These are phyloP conservation scores for Tylopilus sp. DNA, from an alignment of 768 basidiomycete species.

Conservation along the genomic window DNA sequence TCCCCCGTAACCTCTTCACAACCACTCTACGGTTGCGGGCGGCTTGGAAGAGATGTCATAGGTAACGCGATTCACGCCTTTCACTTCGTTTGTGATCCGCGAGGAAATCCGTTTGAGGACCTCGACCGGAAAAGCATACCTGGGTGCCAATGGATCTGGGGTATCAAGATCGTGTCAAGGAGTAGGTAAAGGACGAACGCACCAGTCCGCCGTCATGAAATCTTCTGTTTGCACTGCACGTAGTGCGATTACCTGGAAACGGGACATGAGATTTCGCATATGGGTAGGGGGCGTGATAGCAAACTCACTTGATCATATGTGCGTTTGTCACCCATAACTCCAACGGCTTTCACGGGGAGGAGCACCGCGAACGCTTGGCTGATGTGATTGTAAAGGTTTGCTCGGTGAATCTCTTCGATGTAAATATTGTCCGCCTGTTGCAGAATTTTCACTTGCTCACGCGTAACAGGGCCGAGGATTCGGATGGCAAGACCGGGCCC, in stretches of 20 bases:
- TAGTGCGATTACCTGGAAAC: conserved; percentile 76
- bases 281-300: background rate
- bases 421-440: conserved; percentile 94
- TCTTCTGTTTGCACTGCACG: conserved; percentile 97
- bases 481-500: conserved; percentile 98
- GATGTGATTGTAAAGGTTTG: conserved; percentile 89
- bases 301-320: conserved; percentile 85
- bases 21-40: conserved; percentile 63
- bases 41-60: conserved; percentile 98
- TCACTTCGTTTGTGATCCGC: conserved; percentile 95
- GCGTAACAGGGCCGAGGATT: conserved; percentile 92
- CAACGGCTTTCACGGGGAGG: conserved; percentile 93
- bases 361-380: conserved; percentile 96
- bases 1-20: conserved; percentile 21
- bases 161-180: background rate
- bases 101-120: conserved; percentile 90
- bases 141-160: conserved; percentile 26
- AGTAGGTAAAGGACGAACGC: conserved; percentile 17
- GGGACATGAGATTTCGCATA: conserved; percentile 1
- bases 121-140: conserved; percentile 94
- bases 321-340: conserved; percentile 94
- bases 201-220: conserved; percentile 99
- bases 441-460: conserved; percentile 86
- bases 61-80: conserved; percentile 93
- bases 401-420: conserved; percentile 95